Base-by-base conservation (phyloP, 2,329 filamentous ascomycete species). In the Colletotrichum graminicola region DNA sequence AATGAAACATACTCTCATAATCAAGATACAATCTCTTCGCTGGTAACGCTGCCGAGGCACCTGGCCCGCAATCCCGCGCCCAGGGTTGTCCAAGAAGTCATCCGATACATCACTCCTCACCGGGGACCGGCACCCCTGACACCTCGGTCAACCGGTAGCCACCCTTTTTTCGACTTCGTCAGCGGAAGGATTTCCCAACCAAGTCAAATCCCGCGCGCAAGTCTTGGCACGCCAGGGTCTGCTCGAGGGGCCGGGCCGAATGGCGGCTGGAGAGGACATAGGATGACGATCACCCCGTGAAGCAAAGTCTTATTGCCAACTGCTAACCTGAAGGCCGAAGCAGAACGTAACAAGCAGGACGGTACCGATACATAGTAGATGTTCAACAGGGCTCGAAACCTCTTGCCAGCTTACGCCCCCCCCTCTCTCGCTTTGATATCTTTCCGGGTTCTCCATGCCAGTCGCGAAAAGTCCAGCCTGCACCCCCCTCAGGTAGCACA, bases 171-270 rank as follows among this genome's bases (percentile, higher is more conserved):
- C 45, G 34, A 54, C 23, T 47, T 29, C 36, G 32, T 57, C 57
- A 51, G 64, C 64, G 64, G 64, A 16, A 54, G 47, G 41, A 59
- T 54, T 71, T 67, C 67, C 64, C 36, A 62, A 71, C 34, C n/a
- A 39, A 62, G 64, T 59, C 29, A 51, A 34, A 71, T 71, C 51
- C 67, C 64, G 57, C 64, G 47, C 26, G 41, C 29, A 34, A 55
- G 11, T 5, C 55, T 61, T 62, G 45, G 49, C 65, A n/a, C n/a
- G 18, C 11, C 34, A 39, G 43, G 26, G 21, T 21, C 21, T 57
- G 5, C 47, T 6, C 16, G 54, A 57, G 64, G 64, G 41, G 26
- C 51, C 64, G 63, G 63, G 41, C 67, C 67, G 63, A 62, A 62
- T 71, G 36, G 43, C 43, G 57, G 63, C 60, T 32, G 63, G 43